These are phyloP conservation scores for Nicotiana tomentosiformis DNA, from an alignment of 257 asterid species.

Conservation along the genomic window DNA sequence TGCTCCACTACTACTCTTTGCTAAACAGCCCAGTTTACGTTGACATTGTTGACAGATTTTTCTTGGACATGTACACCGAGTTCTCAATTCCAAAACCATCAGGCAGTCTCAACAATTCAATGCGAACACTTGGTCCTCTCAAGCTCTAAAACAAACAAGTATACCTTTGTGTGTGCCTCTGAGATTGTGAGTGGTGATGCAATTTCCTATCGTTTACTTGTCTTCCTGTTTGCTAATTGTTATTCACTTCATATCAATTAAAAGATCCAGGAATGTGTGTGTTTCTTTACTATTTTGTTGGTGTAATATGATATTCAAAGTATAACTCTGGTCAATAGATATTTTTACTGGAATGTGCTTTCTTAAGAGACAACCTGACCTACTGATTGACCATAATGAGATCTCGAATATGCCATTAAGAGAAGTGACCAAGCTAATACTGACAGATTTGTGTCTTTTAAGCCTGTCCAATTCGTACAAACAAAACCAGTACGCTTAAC, in stretches of 20 bases:
- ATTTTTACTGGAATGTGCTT: neutral
- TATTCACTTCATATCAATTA: neutral
- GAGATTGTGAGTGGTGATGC: neutral
- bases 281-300: neutral
- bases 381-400: neutral
- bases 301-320: constrained; percentile 1
- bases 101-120: constrained; percentile 39
- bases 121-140: constrained; percentile 62
- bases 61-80: constrained; percentile 53
- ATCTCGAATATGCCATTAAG: neutral
- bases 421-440: neutral
- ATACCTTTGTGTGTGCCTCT: neutral
- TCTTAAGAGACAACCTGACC: neutral
- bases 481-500: neutral
- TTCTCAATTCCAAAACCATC: constrained; percentile 31
- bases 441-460: neutral
- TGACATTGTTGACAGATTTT: constrained; percentile 57
- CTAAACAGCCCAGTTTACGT: constrained; percentile 60
- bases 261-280: constrained; percentile 4
- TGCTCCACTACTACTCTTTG: constrained; percentile 57
- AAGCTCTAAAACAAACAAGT: constrained; percentile 30
- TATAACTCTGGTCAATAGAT: neutral
- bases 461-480: neutral
- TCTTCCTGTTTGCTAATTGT: neutral
- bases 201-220: constrained; percentile 2